phyloP scores from a whole-genome alignment of 345 rosid genomes.

The Arabidopsis suecica region DNA sequence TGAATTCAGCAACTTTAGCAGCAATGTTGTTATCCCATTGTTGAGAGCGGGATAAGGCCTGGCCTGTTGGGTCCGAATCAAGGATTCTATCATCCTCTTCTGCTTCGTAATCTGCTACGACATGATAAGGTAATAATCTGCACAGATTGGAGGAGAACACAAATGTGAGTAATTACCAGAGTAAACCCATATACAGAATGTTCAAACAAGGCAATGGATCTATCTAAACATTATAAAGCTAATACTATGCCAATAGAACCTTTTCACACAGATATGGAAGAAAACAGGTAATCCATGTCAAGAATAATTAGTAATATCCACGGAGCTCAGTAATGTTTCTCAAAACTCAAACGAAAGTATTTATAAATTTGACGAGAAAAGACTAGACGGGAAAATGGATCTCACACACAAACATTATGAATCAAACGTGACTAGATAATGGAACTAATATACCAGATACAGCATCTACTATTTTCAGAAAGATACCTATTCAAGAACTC shows the following conservation, averaged over 20 bases:
- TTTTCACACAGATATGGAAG: not conserved
- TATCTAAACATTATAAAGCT: not conserved
- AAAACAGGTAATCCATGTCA: not conserved
- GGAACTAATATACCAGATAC: not conserved
- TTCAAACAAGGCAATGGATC: constrained; percentile 21
- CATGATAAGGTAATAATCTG: constrained; percentile 93
- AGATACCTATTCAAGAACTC: constrained; percentile 10
- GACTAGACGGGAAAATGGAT: not conserved
- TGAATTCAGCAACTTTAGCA: constrained; percentile 92
- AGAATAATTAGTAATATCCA: not conserved
- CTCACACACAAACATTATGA: not conserved
- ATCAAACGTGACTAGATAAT: not conserved
- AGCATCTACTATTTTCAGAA: not conserved
- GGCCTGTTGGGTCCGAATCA: constrained; percentile 95
- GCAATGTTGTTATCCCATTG: constrained; percentile 96
- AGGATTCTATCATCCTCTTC: constrained; percentile 98
- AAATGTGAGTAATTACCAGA: constrained; percentile 16
- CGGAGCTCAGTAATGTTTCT: not conserved
- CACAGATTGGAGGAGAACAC: constrained; percentile 32
- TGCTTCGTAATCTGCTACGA: constrained; percentile 95
- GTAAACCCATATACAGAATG: not conserved
- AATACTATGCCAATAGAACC: not conserved
- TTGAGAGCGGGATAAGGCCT: constrained; percentile 86
- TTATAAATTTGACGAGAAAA: not conserved
- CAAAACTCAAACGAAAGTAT: not conserved